Evolutionary conservation across 2,329 filamentous ascomycete genomes (phyloP).

Genomic region (Venturia effusa): DNA sequence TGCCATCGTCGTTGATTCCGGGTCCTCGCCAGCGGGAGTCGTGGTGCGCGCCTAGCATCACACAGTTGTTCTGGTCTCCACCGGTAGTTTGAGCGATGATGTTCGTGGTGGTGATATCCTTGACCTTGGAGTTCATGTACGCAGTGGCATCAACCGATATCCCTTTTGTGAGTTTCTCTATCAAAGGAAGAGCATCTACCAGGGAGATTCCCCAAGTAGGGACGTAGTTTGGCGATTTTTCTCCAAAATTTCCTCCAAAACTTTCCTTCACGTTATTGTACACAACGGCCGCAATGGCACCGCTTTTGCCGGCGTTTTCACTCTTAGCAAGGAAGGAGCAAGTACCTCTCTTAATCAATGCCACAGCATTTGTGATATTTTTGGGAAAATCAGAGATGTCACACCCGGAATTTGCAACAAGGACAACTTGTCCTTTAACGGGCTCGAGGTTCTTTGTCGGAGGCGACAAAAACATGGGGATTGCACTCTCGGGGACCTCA

Average conservation of each 20-base stretch:
- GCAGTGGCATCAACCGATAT: conserved; percentile 17
- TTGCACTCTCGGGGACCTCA: conserved; percentile 23
- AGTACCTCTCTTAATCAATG: conserved; percentile 10
- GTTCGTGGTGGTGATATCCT: conserved; percentile 17
- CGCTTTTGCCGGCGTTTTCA: conserved; percentile 33
- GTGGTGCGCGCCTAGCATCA: conserved; percentile 27
- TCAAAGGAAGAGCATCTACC: conserved; percentile 45
- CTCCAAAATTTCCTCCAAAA: conserved; percentile 55
- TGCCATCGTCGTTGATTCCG: conserved; percentile 32
- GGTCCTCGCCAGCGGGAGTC: conserved; percentile 27
- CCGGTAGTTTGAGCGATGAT: conserved; percentile 26
- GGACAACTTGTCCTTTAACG: conserved; percentile 23
- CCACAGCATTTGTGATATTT: conserved; percentile 4
- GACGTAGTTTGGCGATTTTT: conserved; percentile 43
- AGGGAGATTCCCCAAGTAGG: conserved; percentile 58
- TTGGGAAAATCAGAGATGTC: conserved; percentile 7
- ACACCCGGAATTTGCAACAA: conserved; percentile 20
- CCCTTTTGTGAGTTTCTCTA: conserved; percentile 41
- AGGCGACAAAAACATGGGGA: conserved; percentile 26
- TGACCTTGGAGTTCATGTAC: conserved; percentile 11
- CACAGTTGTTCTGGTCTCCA: conserved; percentile 24
- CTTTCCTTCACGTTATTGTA: conserved; percentile 60
- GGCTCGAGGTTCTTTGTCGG: conserved; percentile 27
- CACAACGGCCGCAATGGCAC: conserved; percentile 60
- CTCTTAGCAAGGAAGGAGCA: conserved; percentile 10